Base-by-base conservation (phyloP, 345 rosid genomes). In the Diplotaxis tenuifolia region DNA sequence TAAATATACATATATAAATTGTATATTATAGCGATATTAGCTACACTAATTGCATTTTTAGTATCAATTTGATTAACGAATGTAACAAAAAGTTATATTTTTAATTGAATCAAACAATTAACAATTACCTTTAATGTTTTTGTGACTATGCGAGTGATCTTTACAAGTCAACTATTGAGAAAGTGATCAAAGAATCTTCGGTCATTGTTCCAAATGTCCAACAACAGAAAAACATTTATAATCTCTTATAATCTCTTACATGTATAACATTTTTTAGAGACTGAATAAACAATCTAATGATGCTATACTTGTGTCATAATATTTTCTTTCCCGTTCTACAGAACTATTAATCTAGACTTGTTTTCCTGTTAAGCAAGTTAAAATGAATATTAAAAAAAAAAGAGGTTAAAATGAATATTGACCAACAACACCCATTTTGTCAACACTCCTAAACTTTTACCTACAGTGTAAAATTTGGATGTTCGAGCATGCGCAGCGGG, bases 101-200 rank as follows among this genome's bases (percentile, higher is more conserved):
- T 16, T 25, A 22, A 12, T 4, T 57, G 28, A 15, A 8, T 16
- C 0, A 45, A 65, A 42, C n/a, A 12, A 20, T 38, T 32, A 34
- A 61, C 40, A 61, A 18, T 19, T 10, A 34, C n/a, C 10, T 64
- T 23, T 14, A 18, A 45, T 45, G 19, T 42, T 36, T 34, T 2
- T 19, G 29, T 11, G 70, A 28, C 28, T 29, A 29, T 49, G 34
- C 7, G 73, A 69, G 65, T 42, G 63, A 45, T 60, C 56, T 34
- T 20, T 36, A 12, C 1, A 23, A 38, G 64, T 68, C 59, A 69
- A 42, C 31, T 27, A 75, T 28, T 40, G 28, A 14, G 34, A 38
- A 53, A 61, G 11, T 53, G 65, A 68, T 56, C 9, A 22, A 68
- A 28, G 74, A 75, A 54, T 62, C 74, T 68, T 54, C 50, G 27